These are phyloP conservation scores for Allium fistulosum DNA, from an alignment of 106 monocot species.

Conservation along the genomic window DNA sequence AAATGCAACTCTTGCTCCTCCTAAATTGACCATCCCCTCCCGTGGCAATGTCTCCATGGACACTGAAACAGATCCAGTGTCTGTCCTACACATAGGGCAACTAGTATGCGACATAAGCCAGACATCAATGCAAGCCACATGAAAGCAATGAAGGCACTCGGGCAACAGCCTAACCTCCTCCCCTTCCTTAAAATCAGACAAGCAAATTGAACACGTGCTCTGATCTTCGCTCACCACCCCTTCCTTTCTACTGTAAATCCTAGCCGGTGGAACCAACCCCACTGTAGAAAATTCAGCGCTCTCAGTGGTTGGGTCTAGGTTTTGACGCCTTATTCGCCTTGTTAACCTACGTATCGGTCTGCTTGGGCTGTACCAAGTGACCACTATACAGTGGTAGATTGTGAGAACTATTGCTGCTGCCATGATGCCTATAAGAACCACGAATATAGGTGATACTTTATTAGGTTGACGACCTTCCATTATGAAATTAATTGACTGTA, in stretches of 20 bases:
- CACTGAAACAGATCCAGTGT: background rate
- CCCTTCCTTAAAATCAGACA: constrained; percentile 11
- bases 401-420: constrained; percentile 4
- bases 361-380: background rate
- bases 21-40: background rate
- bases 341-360: background rate
- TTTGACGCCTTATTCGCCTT: background rate
- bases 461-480: background rate
- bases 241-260: background rate
- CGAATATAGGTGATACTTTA: background rate
- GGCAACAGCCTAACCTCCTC: constrained; percentile 8
- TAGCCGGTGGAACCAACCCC: background rate
- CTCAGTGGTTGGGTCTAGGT: background rate
- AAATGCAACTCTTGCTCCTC: too few relatives aligned
- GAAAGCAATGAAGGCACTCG: constrained; percentile 10
- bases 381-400: constrained; percentile 14
- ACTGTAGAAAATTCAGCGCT: constrained; percentile 2
- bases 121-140: constrained; percentile 7
- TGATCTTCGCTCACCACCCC: constrained; percentile 7
- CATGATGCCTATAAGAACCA: constrained; percentile 4
- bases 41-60: background rate
- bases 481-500: background rate
- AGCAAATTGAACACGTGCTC: constrained; percentile 2
- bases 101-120: constrained; percentile 8
- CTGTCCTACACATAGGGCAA: constrained; percentile 8